Evolutionary conservation across 2,329 filamentous ascomycete species (phyloP), one percentile per base, ranked within the genome.

Genomic region (Claviceps sp.): DNA sequence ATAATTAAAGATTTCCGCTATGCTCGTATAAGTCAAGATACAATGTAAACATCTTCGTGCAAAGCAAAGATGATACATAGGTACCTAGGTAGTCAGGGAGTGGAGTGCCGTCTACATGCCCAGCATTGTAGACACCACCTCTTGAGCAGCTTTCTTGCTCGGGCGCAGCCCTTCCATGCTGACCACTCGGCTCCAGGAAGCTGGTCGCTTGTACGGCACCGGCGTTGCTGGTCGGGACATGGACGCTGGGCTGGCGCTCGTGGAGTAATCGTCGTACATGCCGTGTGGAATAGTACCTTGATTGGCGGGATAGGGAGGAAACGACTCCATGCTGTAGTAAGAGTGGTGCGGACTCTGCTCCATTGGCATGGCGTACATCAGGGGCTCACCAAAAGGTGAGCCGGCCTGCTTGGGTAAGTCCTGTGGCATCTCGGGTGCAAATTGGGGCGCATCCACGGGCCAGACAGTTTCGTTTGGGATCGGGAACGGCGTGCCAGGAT

Each of bases 401-500:
- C 62, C 61, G 56, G 66, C 59, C 52, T 67, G 65, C 52, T 61
- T 64, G 13, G 61, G 61, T 45, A 64, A 45, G 5, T 51, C 55
- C 13, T 53, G 55, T 5, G 59, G 55, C 29, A 54, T 54, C 38
- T 70, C 67, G 8, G 67, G 66, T 7, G 66, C 66, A 52, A 70
- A 69, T 55, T 67, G 67, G 50, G 67, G 67, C 5, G 66, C 65
- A 44, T 68, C 66, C n/a, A 64, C 58, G 3, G 67, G 63, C 64
- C 68, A 68, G 23, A 62, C 60, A 9, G 58, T 59, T 53, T 69
- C 67, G 50, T 65, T 66, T 16, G 68, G 68, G 45, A 71, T 70
- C 3, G 63, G 63, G 55, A 68, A 68, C 4, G 68, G 68, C 11
- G 68, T 71, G 48, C 68, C 68, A 1, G 68, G 68, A 54, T 71